phyloP scores from a whole-genome alignment of 148 eudicot species.

The Cornus suecica region DNA sequence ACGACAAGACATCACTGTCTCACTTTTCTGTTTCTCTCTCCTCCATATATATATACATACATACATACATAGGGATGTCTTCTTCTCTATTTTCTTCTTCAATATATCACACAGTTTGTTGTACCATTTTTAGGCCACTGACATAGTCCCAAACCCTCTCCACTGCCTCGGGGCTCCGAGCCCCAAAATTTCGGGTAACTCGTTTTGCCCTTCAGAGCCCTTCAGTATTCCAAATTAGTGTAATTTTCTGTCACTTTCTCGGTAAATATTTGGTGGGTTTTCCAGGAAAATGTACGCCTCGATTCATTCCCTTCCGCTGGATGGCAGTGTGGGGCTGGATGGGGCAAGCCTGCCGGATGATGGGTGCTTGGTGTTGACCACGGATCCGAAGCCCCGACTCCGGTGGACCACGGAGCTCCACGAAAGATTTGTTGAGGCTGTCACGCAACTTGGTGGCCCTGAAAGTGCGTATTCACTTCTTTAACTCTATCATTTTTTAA shows the following conservation, averaged over 20 bases:
- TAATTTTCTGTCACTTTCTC: neutral
- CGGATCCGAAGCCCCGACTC: constrained; percentile 60
- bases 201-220: neutral
- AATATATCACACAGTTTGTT: too few relatives aligned
- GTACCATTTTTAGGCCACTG: neutral
- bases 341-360: constrained; percentile 35
- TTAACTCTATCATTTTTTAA: neutral
- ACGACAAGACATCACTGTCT: constrained; percentile 23
- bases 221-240: neutral
- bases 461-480: constrained; percentile 35
- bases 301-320: constrained; percentile 23
- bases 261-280: constrained; percentile 4
- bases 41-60: neutral
- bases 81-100: neutral
- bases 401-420: constrained; percentile 58
- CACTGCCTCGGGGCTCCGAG: constrained; percentile 8
- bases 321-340: constrained; percentile 20
- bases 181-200: neutral
- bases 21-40: neutral
- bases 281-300: constrained; percentile 18
- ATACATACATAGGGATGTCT: too few relatives aligned
- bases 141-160: neutral
- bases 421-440: constrained; percentile 57
- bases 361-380: constrained; percentile 42
- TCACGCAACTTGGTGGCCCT: constrained; percentile 62